Evolutionary conservation across 352 stramenopile genomes (phyloP), one percentile per base, ranked within the genome.

Genomic region (Phytophthora sp.): DNA sequence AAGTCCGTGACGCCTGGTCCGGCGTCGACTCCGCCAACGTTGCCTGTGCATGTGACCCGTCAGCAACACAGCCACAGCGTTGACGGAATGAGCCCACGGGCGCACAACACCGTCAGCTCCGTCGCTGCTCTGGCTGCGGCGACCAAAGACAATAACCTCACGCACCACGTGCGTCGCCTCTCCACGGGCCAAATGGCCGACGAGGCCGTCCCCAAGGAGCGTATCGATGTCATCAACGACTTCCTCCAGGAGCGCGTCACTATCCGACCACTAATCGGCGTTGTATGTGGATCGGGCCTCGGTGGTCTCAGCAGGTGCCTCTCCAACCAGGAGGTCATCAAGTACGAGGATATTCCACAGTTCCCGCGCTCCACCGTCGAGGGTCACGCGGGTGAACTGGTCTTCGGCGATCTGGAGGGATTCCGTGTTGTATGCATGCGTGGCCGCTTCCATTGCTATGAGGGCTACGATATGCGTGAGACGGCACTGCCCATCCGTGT

Each of bases 401-500:
- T 99, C n/a, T 98, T 98, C 57, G 95, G 94, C 26, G 84, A 87
- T 26, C 61, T 98, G n/a, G 77, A 87, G 21, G 86, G 79, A 52
- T 79, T 90, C 36, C 73, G 76, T 24, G 84, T 98, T 38, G 91
- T 98, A 30, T 98, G 93, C 71, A 98, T 99, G 84, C 87, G 94
- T 27, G 97, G 97, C 36, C 82, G 97, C 62, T 99, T 99, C 79
- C 97, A 99, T 84, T 95, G 80, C 56, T 99, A 99, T 73, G 95
- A 99, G 74, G 97, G 97, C 62, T 97, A 99, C 79, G 82, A 87
- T 27, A 98, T 98, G 83, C 84, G 93, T 50, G 96, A 97, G 30
- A 97, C 96, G 20, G 88, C 95, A 18, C 71, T 99, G n/a, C 96
- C 96, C 15, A 96, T 99, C 52, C 87, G 90, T 31, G 86, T 99